Evolutionary conservation across 2,329 filamentous ascomycete genomes (phyloP).

Genomic region (Hypoxylon sp.): DNA sequence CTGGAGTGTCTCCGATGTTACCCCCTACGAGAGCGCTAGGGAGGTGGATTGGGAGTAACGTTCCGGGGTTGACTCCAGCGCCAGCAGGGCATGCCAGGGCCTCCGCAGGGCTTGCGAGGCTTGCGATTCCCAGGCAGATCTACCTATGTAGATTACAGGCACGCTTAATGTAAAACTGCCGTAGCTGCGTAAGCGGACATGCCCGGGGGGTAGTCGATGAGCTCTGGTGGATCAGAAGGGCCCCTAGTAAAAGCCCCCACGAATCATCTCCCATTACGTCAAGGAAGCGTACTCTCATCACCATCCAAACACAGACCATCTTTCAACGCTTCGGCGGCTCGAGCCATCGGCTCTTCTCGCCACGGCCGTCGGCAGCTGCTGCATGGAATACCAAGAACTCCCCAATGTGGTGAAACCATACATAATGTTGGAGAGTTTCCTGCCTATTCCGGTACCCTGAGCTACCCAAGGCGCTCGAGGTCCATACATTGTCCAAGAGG

Average conservation of each 20-base stretch:
- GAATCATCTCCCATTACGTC: conserved; percentile 10
- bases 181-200: conserved; percentile 1
- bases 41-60: neutral
- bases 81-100: too few species aligned
- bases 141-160: too few species aligned
- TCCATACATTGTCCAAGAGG: too few species aligned
- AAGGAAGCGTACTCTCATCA: conserved; percentile 2
- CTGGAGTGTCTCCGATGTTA: too few species aligned
- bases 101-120: too few species aligned
- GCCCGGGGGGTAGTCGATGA: too few species aligned
- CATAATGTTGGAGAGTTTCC: conserved; percentile 13
- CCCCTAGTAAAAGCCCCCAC: too few species aligned
- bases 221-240: too few species aligned
- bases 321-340: neutral
- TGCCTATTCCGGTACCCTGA: too few species aligned
- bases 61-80: conserved; percentile 15
- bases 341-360: conserved; percentile 7
- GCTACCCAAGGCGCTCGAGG: too few species aligned
- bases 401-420: conserved; percentile 20
- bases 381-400: too few species aligned
- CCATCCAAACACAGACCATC: neutral
- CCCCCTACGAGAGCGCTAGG: conserved; percentile 11
- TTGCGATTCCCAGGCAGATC: too few species aligned
- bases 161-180: neutral
- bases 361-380: conserved; percentile 1